These are phyloP conservation scores for Sporisorium scitamineum DNA, from an alignment of 1,284 basidiomycete species.

Conservation along the genomic window DNA sequence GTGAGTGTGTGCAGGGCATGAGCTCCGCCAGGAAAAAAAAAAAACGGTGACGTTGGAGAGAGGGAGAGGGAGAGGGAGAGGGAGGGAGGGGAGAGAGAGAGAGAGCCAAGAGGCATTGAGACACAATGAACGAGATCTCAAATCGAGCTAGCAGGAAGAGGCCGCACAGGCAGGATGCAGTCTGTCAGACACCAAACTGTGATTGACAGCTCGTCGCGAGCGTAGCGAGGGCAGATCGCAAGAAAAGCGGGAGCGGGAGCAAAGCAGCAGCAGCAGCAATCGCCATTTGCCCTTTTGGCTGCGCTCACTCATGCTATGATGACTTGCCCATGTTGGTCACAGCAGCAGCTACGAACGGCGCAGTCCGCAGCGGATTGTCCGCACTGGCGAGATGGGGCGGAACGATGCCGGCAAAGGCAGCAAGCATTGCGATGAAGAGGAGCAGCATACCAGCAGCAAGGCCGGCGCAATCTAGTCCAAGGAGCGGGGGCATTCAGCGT, in stretches of 20 bases:
- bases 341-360: background rate
- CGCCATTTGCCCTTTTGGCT: background rate
- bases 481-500: background rate
- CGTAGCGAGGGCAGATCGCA: constrained; percentile 39
- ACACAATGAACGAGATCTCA: constrained; percentile 10
- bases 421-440: no score
- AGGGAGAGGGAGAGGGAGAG: background rate
- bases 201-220: constrained; percentile 31
- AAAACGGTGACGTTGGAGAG: constrained; percentile 11
- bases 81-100: no score
- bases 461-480: background rate
- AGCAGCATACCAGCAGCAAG: background rate
- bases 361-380: background rate
- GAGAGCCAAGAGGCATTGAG: constrained; percentile 1
- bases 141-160: constrained; percentile 8
- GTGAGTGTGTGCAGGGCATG: background rate
- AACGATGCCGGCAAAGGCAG: background rate
- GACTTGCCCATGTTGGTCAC: background rate
- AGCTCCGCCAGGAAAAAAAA: background rate
- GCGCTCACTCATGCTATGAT: background rate
- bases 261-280: constrained; percentile 1
- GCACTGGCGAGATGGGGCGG: background rate
- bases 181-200: background rate
- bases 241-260: background rate
- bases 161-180: constrained; percentile 15